phyloP scores from a whole-genome alignment of 2,329 filamentous ascomycete species.

The Pseudogymnoascus sp. region DNA sequence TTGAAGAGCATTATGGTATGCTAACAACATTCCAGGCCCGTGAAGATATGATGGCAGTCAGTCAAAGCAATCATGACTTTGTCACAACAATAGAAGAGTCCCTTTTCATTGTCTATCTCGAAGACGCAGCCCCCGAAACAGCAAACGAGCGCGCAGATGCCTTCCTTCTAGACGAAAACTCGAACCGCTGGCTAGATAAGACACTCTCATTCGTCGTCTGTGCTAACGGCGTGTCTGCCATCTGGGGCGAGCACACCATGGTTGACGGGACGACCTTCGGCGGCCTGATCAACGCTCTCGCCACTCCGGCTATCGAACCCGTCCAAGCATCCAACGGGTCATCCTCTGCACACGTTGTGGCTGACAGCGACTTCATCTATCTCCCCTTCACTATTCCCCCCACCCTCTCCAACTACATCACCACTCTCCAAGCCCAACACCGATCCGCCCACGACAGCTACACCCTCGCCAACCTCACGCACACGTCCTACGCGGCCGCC shows the following conservation, averaged over 20 bases:
- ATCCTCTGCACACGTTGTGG: neutral
- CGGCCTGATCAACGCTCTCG: conserved; percentile 79
- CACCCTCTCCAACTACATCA: conserved; percentile 65
- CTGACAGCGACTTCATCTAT: neutral
- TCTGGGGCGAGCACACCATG: conserved; percentile 99
- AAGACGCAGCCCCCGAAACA: conserved; percentile 84
- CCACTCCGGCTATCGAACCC: conserved; percentile 80
- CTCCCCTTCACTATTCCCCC: conserved; percentile 61
- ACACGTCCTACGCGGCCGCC: conserved; percentile 87
- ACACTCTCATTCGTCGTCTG: conserved; percentile 96
- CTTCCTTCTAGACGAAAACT: conserved; percentile 97
- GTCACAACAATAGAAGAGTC: conserved; percentile 21
- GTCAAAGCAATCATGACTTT: conserved; percentile 16
- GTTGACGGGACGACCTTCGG: conserved; percentile 99
- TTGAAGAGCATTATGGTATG: neutral
- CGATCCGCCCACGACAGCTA: conserved; percentile 74
- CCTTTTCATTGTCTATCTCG: conserved; percentile 79
- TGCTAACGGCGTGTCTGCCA: conserved; percentile 94
- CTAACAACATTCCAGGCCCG: conserved; percentile 8
- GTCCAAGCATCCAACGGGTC: conserved; percentile 61
- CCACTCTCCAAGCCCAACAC: conserved; percentile 73
- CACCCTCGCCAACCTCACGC: conserved; percentile 68
- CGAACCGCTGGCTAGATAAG: conserved; percentile 97
- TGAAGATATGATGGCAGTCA: conserved; percentile 12
- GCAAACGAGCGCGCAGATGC: conserved; percentile 90